Evolutionary conservation across 345 rosid species (phyloP), one percentile per base, ranked within the genome.

Genomic region (Rhodomyrtus tomentosa): DNA sequence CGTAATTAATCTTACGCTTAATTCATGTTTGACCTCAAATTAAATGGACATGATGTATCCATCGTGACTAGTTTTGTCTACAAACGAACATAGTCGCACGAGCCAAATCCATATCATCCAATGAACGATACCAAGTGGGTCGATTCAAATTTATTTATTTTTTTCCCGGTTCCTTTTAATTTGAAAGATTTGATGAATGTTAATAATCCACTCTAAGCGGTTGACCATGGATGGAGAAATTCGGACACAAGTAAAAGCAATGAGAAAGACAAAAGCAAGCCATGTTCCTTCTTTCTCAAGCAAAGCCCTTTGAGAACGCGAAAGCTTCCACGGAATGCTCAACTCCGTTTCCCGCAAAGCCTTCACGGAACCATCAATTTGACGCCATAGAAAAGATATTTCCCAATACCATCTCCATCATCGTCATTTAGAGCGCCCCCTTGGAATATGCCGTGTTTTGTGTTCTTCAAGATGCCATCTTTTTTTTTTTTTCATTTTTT

Each of bases 81-180:
- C 5, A 8, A 45, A 45, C 10, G 49, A 45, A 45, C 49, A 45
- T 10, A 45, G 11, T 45, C 10, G 49, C 9, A 2, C 49, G 10
- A 45, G 49, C 49, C 49, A 8, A 8, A 45, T 45, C 49, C 49
- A 45, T 45, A 7, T 45, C 49, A 42, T 11, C 10, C 49, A 11
- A 11, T 2, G 49, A 45, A 2, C 10, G 49, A 11, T 45, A 11
- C 49, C 49, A 45, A 32, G 12, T 32, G 42, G 42, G 12, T 62
- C 42, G 16, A 32, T 10, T 29, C 3, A 4, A 4, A 16, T 32
- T 32, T 36, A 0, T n/a, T 1, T n/a, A n/a, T 27, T 14, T n/a
- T 0, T 1, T 27, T 29, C n/a, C n/a, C n/a, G n/a, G n/a, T n/a
- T n/a, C n/a, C 38, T 13, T 3, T 7, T 59, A n/a, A n/a, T 59